A percentile compares a stretch with the other conserved stretches of the same genome.
These are phyloP conservation scores for Puccinia horiana DNA, from an alignment of 1,284 basidiomycete species.

Conservation along the genomic window DNA sequence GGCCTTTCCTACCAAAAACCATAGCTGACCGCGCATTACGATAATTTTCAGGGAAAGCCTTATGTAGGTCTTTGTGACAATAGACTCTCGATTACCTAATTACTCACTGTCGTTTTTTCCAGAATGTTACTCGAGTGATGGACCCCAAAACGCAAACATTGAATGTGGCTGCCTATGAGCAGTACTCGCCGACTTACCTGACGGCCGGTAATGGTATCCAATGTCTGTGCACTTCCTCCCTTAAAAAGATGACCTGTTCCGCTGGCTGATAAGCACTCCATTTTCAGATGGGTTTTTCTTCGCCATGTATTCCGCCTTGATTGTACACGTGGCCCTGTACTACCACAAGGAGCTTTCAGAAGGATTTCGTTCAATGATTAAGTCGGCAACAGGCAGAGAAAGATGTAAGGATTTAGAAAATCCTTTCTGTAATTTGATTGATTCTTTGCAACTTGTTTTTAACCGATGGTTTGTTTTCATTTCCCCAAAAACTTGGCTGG, in stretches of 20 bases:
- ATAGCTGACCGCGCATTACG: not conserved
- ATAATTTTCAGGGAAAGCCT: constrained; percentile 22
- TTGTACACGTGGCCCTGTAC: constrained; percentile 39
- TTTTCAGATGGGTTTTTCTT: constrained; percentile 40
- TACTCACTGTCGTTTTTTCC: not conserved
- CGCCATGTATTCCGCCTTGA: constrained; percentile 33
- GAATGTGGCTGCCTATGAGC: constrained; percentile 34
- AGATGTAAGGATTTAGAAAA: not conserved
- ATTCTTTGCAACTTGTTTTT: too few relatives aligned
- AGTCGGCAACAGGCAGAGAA: constrained; percentile 4
- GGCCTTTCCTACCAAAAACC: not conserved
- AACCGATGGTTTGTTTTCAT: not conserved
- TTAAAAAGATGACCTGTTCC: not conserved
- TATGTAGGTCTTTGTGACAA: constrained; percentile 14
- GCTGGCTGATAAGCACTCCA: not conserved
- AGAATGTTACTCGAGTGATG: constrained; percentile 43
- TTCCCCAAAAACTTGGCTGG: not conserved
- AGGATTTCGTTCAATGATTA: constrained; percentile 24
- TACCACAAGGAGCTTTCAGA: constrained; percentile 39
- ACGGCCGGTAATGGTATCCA: constrained; percentile 42
- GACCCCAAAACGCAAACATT: constrained; percentile 33
- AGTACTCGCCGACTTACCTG: constrained; percentile 41
- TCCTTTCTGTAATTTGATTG: not conserved
- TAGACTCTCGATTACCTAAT: not conserved
- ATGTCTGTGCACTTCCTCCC: constrained; percentile 9